phyloP scores from a whole-genome alignment of 805 yeast genomes.

The Saccharomycopsis sp. region DNA sequence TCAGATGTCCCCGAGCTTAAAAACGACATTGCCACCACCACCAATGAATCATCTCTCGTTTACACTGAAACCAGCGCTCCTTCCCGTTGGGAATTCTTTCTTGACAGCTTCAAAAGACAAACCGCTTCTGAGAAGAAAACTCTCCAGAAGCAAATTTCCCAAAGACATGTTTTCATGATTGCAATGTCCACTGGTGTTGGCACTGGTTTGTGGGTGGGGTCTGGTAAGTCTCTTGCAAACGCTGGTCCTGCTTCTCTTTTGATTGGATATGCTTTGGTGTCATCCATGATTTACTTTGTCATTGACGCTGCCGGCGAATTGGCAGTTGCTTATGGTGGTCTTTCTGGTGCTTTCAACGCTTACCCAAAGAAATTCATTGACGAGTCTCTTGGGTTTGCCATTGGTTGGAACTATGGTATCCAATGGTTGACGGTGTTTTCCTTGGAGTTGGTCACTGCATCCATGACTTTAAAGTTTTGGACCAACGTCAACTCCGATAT shows the following conservation, averaged over 20 bases:
- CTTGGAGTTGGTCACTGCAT: constrained; percentile 55
- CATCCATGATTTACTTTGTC: constrained; percentile 48
- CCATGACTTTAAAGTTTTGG: constrained; percentile 57
- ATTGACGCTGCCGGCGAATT: constrained; percentile 60
- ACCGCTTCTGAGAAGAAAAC: constrained; percentile 14
- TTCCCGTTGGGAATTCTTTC: constrained; percentile 17
- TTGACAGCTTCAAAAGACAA: constrained; percentile 17
- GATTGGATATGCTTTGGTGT: constrained; percentile 49
- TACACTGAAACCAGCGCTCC: constrained; percentile 2
- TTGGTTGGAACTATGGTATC: constrained; percentile 53
- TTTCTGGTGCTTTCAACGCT: constrained; percentile 57
- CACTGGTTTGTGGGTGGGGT: constrained; percentile 57
- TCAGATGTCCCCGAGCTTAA: too few species aligned
- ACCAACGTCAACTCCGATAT: constrained; percentile 45
- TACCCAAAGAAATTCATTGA: constrained; percentile 49
- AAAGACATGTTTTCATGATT: constrained; percentile 57
- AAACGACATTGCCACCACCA: too few species aligned
- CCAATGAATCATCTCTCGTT: too few species aligned
- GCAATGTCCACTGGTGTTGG: constrained; percentile 85
- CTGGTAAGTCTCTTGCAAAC: constrained; percentile 37
- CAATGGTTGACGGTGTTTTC: constrained; percentile 58
- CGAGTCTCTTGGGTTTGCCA: constrained; percentile 48
- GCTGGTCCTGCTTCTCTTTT: constrained; percentile 44
- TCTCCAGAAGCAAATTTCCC: constrained; percentile 28
- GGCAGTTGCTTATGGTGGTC: constrained; percentile 48